Evolutionary conservation across 164 flowering plant species (phyloP).

Genomic region (Magnolia kwangsiensis): DNA sequence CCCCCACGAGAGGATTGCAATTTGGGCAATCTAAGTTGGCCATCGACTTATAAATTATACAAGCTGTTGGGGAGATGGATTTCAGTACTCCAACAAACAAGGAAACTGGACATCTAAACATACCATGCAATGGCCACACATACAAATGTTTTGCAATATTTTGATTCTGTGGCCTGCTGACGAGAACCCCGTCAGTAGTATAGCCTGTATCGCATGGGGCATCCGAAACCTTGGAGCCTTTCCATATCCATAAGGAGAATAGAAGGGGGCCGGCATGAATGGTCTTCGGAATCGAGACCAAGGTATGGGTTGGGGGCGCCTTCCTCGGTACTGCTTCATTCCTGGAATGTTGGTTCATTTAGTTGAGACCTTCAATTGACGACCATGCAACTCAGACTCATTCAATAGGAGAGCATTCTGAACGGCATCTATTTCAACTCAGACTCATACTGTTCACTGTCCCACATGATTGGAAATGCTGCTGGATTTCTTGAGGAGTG

Average conservation of each 20-base stretch:
- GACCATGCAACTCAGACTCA: constrained; percentile 77
- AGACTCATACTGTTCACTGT: constrained; percentile 78
- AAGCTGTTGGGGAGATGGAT: not conserved
- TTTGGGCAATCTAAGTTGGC: not conserved
- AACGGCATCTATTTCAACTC: constrained; percentile 65
- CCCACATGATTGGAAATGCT: constrained; percentile 80
- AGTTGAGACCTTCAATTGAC: constrained; percentile 75
- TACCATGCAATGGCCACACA: no score
- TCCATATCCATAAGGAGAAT: constrained; percentile 52
- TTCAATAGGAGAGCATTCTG: constrained; percentile 67
- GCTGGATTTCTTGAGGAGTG: constrained; percentile 79
- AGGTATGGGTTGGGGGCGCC: constrained; percentile 43
- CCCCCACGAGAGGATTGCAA: not conserved
- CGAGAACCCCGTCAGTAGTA: constrained; percentile 30
- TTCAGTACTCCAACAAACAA: not conserved
- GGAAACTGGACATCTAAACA: not conserved
- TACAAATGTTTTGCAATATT: no score
- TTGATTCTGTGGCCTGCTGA: not conserved
- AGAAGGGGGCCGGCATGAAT: constrained; percentile 34
- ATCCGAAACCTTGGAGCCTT: constrained; percentile 64
- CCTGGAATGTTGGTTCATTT: constrained; percentile 79
- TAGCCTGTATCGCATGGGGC: constrained; percentile 66
- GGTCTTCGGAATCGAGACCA: constrained; percentile 48
- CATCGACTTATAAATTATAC: not conserved
- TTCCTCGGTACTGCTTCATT: constrained; percentile 64